Evolutionary conservation across 2,329 filamentous ascomycete species (phyloP).

Genomic region (Whalleya microplaca): DNA sequence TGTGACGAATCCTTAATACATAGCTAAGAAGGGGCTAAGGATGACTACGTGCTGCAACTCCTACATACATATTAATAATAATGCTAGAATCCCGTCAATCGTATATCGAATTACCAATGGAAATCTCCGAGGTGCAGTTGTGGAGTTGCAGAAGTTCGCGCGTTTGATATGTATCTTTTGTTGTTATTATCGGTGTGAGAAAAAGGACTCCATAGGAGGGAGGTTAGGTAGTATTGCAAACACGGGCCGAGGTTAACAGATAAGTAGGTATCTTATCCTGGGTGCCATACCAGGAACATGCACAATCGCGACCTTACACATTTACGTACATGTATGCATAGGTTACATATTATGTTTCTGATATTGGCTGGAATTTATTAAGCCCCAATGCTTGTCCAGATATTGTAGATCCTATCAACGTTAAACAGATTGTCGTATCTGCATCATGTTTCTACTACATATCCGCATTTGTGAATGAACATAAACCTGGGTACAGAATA

Average conservation of each 20-base stretch:
- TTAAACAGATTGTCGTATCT: not conserved
- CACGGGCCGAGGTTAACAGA: not conserved
- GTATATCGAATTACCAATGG: not conserved
- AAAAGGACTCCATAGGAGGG: not conserved
- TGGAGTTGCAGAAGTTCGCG: not conserved
- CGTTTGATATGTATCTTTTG: not conserved
- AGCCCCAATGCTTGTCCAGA: not conserved
- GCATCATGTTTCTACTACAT: not conserved
- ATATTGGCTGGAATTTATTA: not conserved
- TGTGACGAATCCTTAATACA: too few relatives aligned
- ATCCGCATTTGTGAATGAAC: too few relatives aligned
- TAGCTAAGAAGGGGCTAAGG: too few relatives aligned
- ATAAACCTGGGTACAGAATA: too few relatives aligned
- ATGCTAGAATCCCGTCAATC: too few relatives aligned
- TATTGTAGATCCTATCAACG: not conserved
- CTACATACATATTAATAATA: too few relatives aligned
- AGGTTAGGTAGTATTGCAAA: too few relatives aligned
- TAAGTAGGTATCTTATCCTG: not conserved
- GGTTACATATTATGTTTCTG: not conserved
- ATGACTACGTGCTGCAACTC: too few relatives aligned
- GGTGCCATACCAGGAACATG: not conserved
- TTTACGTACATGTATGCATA: too few relatives aligned
- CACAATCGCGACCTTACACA: not conserved
- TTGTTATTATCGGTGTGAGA: not conserved
- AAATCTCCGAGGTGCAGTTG: not conserved